Percentiles rank a stretch among this genome's conserved stretches.
Evolutionary conservation across 345 rosid species (phyloP).

Genomic region (Zanthoxylum bungeanum): DNA sequence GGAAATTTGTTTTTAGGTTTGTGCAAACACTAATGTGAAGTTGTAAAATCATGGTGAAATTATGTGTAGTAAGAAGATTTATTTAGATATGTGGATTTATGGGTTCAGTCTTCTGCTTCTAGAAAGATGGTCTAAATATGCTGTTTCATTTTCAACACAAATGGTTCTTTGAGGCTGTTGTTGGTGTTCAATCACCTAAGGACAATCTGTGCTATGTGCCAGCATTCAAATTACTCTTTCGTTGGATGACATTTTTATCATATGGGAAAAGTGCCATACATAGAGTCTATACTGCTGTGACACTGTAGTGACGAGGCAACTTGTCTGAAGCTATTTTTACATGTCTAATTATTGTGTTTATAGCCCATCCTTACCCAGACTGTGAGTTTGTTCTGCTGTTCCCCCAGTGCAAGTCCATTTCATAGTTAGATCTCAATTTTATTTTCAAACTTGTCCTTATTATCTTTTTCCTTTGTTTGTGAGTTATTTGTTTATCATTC

Average conservation of each 20-base stretch:
- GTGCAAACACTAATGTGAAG: not conserved
- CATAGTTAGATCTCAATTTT: not conserved
- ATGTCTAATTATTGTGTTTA: not conserved
- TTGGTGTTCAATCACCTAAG: not conserved
- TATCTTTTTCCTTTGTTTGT: not conserved
- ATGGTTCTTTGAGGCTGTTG: not conserved
- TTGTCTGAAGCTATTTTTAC: not conserved
- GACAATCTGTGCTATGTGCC: not conserved
- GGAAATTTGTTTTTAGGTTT: not conserved
- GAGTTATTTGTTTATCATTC: not conserved
- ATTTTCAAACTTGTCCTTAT: not conserved
- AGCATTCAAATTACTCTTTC: not conserved
- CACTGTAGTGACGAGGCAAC: not conserved
- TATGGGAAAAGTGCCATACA: not conserved
- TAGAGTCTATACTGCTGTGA: not conserved
- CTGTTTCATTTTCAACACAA: not conserved
- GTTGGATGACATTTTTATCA: not conserved
- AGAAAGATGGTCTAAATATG: not conserved
- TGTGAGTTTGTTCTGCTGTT: not conserved
- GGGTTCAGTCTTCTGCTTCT: not conserved
- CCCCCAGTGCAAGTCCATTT: not conserved
- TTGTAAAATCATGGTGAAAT: not conserved
- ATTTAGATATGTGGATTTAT: not conserved
- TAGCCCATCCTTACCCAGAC: not conserved
- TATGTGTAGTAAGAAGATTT: not conserved